Base-by-base conservation (phyloP, 2,329 filamentous ascomycete species). In the Pseudopithomyces maydicus region DNA sequence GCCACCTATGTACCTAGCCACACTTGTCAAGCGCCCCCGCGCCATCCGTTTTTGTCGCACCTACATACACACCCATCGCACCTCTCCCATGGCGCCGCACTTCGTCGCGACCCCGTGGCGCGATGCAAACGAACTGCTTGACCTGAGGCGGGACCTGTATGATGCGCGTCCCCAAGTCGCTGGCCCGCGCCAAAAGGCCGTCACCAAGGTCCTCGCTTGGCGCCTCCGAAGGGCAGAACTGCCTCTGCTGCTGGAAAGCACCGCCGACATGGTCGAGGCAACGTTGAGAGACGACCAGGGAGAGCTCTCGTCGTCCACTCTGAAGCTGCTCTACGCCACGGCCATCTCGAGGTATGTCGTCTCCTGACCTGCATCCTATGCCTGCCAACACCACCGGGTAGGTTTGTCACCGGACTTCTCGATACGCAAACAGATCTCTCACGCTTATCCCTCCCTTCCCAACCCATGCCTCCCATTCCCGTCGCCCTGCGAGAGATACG, bases 401-500 rank as follows among this genome's bases (percentile, higher is more conserved):
- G 88, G 61, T 95, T 95, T 73, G 89, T 94, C 20, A 95, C 91
- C 0, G 90, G 90, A 39, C 84, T 94, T 56, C 81, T 92, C 46
- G 91, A 95, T 73, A 85, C 88, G 46, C 87, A 68, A 54, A 66
- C 68, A 20, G 68, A 72, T 22, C 63, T 75, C 19, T 59, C 59
- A n/a, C 70, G 71, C 26, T 12, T 61, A 61, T 35, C 71, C 63
- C 65, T 67, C 67, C 39, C 64, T 62, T 2, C 58, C 65, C 35
- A 39, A 19, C 12, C 36, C 2, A 62, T 62, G 12, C 65, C 61
- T 2, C 63, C 68, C 29, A 60, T 60, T 66, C 12, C 72, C 69
- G 22, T 89, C 88, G 57, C 87, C 85, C 96, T 97, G 75, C 92
- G 97, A 52, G 92, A 96, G 79, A 81, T 96, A 56, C 86, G 93